Conservation (phyloP, 2,329 filamentous ascomycete species). For the Cladosporium halotolerans region DNA sequence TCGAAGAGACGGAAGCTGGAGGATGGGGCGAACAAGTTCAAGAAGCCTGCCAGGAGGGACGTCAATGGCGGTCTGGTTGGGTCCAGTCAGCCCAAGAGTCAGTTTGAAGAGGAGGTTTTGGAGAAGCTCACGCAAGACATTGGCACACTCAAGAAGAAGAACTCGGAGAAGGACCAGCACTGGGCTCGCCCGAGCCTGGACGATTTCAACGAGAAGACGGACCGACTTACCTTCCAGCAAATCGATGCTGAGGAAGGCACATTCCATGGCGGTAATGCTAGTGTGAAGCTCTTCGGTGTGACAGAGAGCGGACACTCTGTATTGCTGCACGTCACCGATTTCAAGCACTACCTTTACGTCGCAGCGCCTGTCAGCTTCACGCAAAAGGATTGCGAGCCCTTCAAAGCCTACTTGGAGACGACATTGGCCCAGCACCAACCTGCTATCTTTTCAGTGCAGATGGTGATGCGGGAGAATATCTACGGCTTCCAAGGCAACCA, state of each 20-base stretch:
- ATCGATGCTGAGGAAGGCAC: conserved; percentile 93
- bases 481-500: conserved; percentile 92
- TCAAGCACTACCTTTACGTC: conserved; percentile 93
- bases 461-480: conserved; percentile 83
- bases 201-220: conserved; percentile 56
- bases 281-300: conserved; percentile 89
- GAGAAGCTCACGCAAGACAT: conserved; percentile 97
- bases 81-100: conserved; percentile 78
- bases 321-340: conserved; percentile 88
- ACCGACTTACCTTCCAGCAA: conserved; percentile 83
- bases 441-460: conserved; percentile 70
- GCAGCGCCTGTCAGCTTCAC: conserved; percentile 79
- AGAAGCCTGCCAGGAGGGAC: conserved; percentile 45
- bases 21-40: conserved; percentile 56
- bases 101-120: conserved; percentile 87
- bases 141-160: conserved; percentile 73
- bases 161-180: conserved; percentile 86
- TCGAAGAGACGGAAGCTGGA: conserved; percentile 84
- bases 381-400: conserved; percentile 68
- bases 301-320: conserved; percentile 84
- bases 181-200: conserved; percentile 67
- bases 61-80: conserved; percentile 51
- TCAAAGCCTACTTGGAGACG: conserved; percentile 72
- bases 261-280: conserved; percentile 65
- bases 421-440: conserved; percentile 68